A percentile compares a stretch with the other conserved stretches of the same genome.
Evolutionary conservation across 768 basidiomycete species (phyloP).

Genomic region (Suillus hirtellus): DNA sequence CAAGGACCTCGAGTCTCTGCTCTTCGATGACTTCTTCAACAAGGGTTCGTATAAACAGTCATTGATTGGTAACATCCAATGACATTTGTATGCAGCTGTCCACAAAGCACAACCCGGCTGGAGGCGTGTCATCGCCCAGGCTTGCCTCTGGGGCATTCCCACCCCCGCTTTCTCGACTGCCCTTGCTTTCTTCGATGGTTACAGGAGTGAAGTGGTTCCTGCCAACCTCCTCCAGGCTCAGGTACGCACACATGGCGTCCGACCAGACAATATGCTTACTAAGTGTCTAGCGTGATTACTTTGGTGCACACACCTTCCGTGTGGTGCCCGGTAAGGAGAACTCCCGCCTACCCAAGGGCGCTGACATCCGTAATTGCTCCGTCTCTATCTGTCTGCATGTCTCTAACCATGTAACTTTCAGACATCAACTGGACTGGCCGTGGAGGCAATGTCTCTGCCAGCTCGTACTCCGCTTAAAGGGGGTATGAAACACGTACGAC

Average conservation of each 20-base stretch:
- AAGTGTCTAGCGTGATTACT: conserved; percentile 83
- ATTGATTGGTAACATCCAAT: conserved; percentile 9
- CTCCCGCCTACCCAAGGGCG: conserved; percentile 69
- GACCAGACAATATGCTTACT: conserved; percentile 12
- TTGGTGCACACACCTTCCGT: conserved; percentile 97
- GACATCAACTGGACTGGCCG: conserved; percentile 99
- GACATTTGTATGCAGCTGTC: conserved; percentile 53
- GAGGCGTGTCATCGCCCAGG: conserved; percentile 96
- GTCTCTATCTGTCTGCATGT: neutral
- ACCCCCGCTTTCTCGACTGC: conserved; percentile 98
- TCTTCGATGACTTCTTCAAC: conserved; percentile 98
- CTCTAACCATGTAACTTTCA: conserved; percentile 27
- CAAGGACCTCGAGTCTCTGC: conserved; percentile 80
- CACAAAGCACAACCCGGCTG: conserved; percentile 97
- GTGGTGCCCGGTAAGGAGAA: conserved; percentile 93
- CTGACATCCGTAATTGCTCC: conserved; percentile 80
- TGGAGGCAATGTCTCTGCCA: conserved; percentile 91
- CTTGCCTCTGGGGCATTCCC: conserved; percentile 96
- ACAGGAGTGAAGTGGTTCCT: conserved; percentile 92
- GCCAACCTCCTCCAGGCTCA: conserved; percentile 95
- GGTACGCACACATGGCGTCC: conserved; percentile 38
- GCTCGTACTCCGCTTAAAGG: conserved; percentile 70
- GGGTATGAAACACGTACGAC: conserved; percentile 2
- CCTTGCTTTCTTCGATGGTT: conserved; percentile 98
- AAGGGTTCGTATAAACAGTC: conserved; percentile 53